These are phyloP conservation scores for Fraxinus paxiana DNA, from an alignment of 305 asterid species.

Conservation along the genomic window DNA sequence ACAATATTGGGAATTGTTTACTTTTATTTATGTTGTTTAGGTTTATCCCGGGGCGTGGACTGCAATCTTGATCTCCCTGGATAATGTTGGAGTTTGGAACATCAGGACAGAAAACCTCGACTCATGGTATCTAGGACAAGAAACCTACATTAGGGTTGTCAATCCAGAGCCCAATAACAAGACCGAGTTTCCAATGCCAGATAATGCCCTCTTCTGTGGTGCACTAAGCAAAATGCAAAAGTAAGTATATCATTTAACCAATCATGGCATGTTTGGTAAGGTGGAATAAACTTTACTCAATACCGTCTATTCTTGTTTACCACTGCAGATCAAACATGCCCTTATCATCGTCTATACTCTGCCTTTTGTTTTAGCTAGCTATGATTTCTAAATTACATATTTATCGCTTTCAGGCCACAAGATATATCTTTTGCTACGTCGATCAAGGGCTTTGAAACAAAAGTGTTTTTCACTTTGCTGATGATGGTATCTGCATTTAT, in stretches of 20 bases:
- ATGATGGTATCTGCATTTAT: constrained; percentile 37
- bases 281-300: not conserved
- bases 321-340: not conserved
- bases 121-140: constrained; percentile 94
- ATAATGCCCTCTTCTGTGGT: constrained; percentile 79
- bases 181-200: constrained; percentile 88
- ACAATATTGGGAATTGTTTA: not conserved
- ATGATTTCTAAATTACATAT: not conserved
- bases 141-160: constrained; percentile 70
- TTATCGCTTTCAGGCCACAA: constrained; percentile 48
- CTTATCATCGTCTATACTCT: not conserved
- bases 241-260: constrained; percentile 33
- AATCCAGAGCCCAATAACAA: constrained; percentile 78
- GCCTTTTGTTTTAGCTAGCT: not conserved
- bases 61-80: constrained; percentile 69
- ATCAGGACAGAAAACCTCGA: constrained; percentile 92
- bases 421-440: constrained; percentile 53
- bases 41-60: constrained; percentile 98
- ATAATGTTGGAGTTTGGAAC: constrained; percentile 93
- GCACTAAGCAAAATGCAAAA: constrained; percentile 63
- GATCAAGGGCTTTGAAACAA: constrained; percentile 24
- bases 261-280: not conserved
- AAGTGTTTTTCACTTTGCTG: constrained; percentile 29
- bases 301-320: not conserved
- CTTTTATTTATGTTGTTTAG: constrained; percentile 29